These are phyloP conservation scores for Candolleomyces eurysporus DNA, from an alignment of 768 basidiomycete genomes.

Conservation along the genomic window DNA sequence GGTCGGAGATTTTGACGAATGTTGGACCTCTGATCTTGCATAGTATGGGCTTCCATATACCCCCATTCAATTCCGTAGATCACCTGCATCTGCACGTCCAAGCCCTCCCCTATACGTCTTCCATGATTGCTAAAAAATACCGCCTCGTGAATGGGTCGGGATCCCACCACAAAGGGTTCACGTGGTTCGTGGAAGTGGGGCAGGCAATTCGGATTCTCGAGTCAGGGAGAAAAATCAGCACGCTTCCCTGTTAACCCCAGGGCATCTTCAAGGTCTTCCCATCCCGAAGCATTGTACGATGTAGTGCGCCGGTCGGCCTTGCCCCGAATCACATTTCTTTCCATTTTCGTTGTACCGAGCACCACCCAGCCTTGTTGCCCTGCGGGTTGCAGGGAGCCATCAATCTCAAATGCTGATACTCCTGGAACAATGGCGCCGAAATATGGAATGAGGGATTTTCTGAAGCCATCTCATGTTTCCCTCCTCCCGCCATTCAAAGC, in stretches of 20 bases:
- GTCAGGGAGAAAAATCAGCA: conserved; percentile 44
- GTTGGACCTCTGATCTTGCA: not conserved
- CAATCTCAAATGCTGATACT: too few relatives aligned
- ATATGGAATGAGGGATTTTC: too few relatives aligned
- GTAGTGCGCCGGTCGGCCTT: too few relatives aligned
- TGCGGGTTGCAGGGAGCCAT: too few relatives aligned
- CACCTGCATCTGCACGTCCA: conserved; percentile 80
- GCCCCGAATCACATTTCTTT: too few relatives aligned
- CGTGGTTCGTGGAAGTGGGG: conserved; percentile 67
- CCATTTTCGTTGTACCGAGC: too few relatives aligned
- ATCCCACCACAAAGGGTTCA: conserved; percentile 56
- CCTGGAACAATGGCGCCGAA: too few relatives aligned
- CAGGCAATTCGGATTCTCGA: conserved; percentile 65
- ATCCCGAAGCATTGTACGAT: too few relatives aligned
- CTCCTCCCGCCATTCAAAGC: too few relatives aligned
- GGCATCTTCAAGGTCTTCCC: too few relatives aligned
- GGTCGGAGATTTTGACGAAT: not conserved
- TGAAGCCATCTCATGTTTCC: too few relatives aligned
- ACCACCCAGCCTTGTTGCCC: too few relatives aligned
- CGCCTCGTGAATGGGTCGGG: conserved; percentile 38
- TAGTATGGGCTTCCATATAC: conserved; percentile 82
- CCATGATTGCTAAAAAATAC: conserved; percentile 42
- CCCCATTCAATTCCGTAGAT: conserved; percentile 69
- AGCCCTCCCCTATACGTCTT: conserved; percentile 58
- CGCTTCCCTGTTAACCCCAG: conserved; percentile 43